These are phyloP conservation scores for Fusarium dlaminii DNA, from an alignment of 2,329 filamentous ascomycete species.

Conservation along the genomic window DNA sequence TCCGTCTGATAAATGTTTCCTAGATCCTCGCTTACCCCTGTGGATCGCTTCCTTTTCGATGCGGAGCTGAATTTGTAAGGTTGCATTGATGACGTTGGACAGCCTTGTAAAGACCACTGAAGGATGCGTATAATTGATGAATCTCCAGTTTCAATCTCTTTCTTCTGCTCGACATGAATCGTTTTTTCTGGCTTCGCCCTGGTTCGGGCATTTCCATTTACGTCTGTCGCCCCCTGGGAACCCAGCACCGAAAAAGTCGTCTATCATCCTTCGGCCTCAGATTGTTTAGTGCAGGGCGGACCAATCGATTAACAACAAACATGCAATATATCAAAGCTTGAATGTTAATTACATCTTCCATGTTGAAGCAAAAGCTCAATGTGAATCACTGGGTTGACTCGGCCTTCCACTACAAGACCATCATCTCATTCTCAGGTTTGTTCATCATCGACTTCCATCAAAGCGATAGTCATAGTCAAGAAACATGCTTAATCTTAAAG, in stretches of 20 bases:
- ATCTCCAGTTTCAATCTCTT: neutral
- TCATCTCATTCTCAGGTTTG: neutral
- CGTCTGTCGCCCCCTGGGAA: neutral
- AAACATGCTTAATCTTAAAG: neutral
- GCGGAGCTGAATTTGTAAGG: neutral
- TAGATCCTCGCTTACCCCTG: neutral
- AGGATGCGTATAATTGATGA: neutral
- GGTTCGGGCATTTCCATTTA: neutral
- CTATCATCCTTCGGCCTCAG: neutral
- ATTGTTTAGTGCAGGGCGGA: fast-evolving
- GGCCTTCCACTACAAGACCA: neutral
- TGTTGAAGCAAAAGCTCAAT: neutral
- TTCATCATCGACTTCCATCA: neutral
- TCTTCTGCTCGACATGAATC: neutral
- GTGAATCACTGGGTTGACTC: fast-evolving
- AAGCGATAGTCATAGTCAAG: too few relatives aligned
- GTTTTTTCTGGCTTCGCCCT: neutral
- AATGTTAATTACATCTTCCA: fast-evolving
- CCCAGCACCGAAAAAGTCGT: neutral
- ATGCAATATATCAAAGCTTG: fast-evolving
- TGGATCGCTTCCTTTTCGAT: neutral
- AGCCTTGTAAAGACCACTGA: neutral
- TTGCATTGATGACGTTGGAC: neutral
- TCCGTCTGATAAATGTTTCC: neutral
- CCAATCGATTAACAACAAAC: too few relatives aligned